phyloP scores from a whole-genome alignment of 2,329 filamentous ascomycete genomes.

The Talaromyces sp. region DNA sequence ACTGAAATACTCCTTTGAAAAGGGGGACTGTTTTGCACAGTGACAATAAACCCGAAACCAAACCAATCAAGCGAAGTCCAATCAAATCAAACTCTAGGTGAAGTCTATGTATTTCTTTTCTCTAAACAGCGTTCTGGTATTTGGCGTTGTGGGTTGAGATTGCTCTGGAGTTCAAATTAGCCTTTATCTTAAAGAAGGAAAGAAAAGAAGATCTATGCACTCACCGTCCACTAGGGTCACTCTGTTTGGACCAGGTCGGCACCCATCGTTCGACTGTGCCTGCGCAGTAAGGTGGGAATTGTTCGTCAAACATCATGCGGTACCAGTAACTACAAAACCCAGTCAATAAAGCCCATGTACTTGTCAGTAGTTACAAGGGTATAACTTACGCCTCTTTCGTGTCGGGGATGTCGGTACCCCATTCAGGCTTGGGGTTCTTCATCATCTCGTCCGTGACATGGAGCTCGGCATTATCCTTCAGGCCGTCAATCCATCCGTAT shows the following conservation, averaged over 20 bases:
- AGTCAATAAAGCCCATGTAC: constrained; percentile 15
- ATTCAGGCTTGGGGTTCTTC: constrained; percentile 96
- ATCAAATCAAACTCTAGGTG: background rate
- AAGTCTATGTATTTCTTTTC: constrained; percentile 1
- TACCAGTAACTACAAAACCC: constrained; percentile 74
- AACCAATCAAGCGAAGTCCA: background rate
- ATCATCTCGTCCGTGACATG: constrained; percentile 96
- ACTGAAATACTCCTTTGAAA: background rate
- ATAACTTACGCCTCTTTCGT: constrained; percentile 83
- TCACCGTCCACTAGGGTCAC: constrained; percentile 87
- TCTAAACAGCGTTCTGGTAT: constrained; percentile 53
- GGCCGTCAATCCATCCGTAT: constrained; percentile 96
- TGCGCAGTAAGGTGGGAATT: constrained; percentile 89
- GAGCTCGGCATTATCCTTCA: constrained; percentile 89
- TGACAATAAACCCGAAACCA: background rate
- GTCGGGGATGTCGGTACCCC: constrained; percentile 88
- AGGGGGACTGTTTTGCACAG: background rate
- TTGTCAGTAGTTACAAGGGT: background rate
- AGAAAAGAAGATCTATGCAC: constrained; percentile 16
- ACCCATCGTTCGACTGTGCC: constrained; percentile 94
- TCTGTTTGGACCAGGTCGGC: constrained; percentile 95
- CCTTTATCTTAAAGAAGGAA: background rate
- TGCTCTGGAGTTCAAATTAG: constrained; percentile 49
- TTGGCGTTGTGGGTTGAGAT: constrained; percentile 72
- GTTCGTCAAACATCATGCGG: constrained; percentile 96